Conservation (phyloP, 2,329 filamentous ascomycete species). For the Fusarium algeriense region DNA sequence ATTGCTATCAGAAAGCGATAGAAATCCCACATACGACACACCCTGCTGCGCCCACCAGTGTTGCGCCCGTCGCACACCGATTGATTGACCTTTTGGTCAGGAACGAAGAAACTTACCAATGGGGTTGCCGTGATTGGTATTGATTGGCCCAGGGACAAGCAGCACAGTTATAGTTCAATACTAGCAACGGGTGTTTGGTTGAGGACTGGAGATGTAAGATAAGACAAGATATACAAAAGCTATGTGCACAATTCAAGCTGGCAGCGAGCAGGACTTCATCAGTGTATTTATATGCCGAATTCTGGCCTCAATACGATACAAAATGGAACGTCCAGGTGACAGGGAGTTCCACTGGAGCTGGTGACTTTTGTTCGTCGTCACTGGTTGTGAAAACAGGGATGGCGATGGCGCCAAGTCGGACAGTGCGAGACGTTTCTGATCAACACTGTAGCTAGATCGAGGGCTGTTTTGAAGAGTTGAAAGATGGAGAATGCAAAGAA, state of each 20-base stretch:
- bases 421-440: conserved; percentile 37
- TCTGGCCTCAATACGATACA: conserved; percentile 15
- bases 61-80: conserved; percentile 47
- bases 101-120: conserved; percentile 46
- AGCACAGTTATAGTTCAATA: conserved; percentile 11
- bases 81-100: conserved; percentile 39
- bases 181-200: background rate
- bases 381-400: conserved; percentile 48
- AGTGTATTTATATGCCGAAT: conserved; percentile 27
- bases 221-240: conserved; percentile 9
- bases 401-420: conserved; percentile 42
- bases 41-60: conserved; percentile 32
- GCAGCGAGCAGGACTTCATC: conserved; percentile 2
- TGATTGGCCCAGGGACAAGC: conserved; percentile 23
- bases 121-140: conserved; percentile 40
- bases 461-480: conserved; percentile 12
- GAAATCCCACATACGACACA: conserved; percentile 33
- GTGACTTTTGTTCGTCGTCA: conserved; percentile 46
- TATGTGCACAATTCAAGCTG: conserved; percentile 1
- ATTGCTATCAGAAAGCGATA: conserved; percentile 42
- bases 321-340: conserved; percentile 43
- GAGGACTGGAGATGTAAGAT: conserved; percentile 9
- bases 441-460: conserved; percentile 39
- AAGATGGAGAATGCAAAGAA: background rate
- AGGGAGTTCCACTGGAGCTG: conserved; percentile 39